A percentile compares a stretch with the other conserved stretches of the same genome.
phyloP scores from a whole-genome alignment of 1,284 basidiomycete genomes.

The Pseudozyma sp. region DNA sequence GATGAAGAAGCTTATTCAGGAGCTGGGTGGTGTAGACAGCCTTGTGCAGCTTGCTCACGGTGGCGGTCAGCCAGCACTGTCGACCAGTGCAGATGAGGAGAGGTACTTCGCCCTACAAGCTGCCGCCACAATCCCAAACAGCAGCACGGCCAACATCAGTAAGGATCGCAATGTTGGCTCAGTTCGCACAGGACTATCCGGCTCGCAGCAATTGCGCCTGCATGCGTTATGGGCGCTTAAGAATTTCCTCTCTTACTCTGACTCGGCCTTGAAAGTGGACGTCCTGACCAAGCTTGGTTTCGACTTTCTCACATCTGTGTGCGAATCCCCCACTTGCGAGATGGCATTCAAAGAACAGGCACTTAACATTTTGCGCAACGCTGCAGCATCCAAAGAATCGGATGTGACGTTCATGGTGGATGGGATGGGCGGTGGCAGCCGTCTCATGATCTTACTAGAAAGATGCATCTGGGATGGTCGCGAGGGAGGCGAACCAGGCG shows the following conservation, averaged over 20 bases:
- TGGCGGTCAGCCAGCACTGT: conserved; percentile 1
- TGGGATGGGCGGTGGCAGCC: conserved; percentile 47
- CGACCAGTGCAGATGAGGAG: conserved; percentile 16
- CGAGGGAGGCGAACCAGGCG: conserved; percentile 36
- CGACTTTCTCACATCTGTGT: conserved; percentile 26
- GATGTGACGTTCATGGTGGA: conserved; percentile 56
- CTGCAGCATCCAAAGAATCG: conserved; percentile 36
- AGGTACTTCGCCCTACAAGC: conserved; percentile 17
- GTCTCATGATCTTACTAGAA: conserved; percentile 53
- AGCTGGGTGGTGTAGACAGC: conserved; percentile 49
- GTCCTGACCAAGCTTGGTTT: conserved; percentile 50
- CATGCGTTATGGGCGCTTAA: conserved; percentile 66
- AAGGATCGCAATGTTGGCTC: not conserved
- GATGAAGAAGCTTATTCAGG: conserved; percentile 59
- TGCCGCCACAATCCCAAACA: conserved; percentile 20
- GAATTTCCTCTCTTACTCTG: conserved; percentile 58
- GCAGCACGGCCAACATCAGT: not conserved
- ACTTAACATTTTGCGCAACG: conserved; percentile 63
- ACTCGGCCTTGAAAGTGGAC: conserved; percentile 37
- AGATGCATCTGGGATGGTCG: conserved; percentile 51
- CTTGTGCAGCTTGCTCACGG: conserved; percentile 46
- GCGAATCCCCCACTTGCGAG: conserved; percentile 17
- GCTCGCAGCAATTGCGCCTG: conserved; percentile 43
- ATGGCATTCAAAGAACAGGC: conserved; percentile 59
- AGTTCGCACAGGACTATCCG: conserved; percentile 8